Evolutionary conservation across 2,329 filamentous ascomycete genomes (phyloP), one percentile per base, ranked within the genome.

Genomic region (Pseudopyrenochaeta lycopersici): DNA sequence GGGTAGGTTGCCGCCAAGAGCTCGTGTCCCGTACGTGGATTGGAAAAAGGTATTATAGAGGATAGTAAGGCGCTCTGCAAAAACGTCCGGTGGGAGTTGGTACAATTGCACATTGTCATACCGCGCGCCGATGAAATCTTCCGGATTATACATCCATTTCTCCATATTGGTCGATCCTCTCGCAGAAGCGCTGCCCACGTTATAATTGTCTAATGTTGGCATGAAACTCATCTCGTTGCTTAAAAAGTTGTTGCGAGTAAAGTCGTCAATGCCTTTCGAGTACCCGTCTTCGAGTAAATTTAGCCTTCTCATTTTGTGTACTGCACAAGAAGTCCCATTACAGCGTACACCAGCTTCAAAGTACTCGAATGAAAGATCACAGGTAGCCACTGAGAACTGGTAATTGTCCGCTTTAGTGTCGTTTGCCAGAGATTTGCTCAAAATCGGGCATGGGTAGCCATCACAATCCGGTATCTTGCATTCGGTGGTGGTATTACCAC

Each of bases 1-100:
- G 2, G 65, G 63, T 9, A 72, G 40, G 32, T 64, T 62, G 1
- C 66, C 64, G 2, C 59, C 62, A 1, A 71, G 38, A 3, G 64
- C 58, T 14, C 46, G 47, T 6, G 66, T 63, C 7, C 62, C 68
- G 46, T 65, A 73, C 10, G 68, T 69, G 2, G 62, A 60, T 18
- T 71, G 68, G 31, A 60, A 68, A 39, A 71, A 73, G 0, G 66
- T 63, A 17, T 71, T 72, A 47, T 61, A 64, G 1, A 71, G 3
- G 0, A 71, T 67, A 0, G 64, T 67, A n/a, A 72, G 39, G 1
- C 66, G 58, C 4, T 63, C 54, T 1, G 58, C 60, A 14, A 71
- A 60, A 2, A 60, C 17, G 2, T 63, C 53, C 1, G 58, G 44
- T 7, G 62, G 43, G 1, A 70, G 35, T 11, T 63, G 45, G 21